Evolutionary conservation across 2,329 filamentous ascomycete species (phyloP), one percentile per base, ranked within the genome.

Genomic region (Cephalotrichum gorgonifer): DNA sequence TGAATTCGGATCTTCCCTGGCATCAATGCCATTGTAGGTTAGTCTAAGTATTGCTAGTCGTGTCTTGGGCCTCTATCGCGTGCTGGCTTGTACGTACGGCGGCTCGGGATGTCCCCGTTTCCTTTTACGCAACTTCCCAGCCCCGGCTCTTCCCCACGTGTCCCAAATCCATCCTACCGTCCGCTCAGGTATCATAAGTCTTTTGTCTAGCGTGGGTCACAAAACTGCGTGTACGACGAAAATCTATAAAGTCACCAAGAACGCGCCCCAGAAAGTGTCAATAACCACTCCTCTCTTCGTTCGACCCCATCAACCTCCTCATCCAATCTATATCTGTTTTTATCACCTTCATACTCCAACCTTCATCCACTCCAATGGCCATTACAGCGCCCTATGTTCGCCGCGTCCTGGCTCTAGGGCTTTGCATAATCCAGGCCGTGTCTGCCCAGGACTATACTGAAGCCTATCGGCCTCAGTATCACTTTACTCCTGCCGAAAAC

Each of bases 301-400:
- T 20, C 22, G 27, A 12, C 12, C 35, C 6, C 12, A 20, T 14
- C 27, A 30, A 11, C 30, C 12, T 31, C 30, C 3, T 31, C 12
- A 11, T 4, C 30, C 30, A 5, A 31, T 31, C n/a, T 38, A 6
- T 12, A 7, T 30, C 28, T 30, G 28, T 12, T 30, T 12, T 12
- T 12, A 30, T 30, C 28, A 30, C 28, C 12, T 7, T 30, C 28
- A 30, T 7, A 6, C 28, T 7, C n/a, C 7, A n/a, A 8, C 9
- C 20, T 38, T 58, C 12, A 59, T 58, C 47, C 50, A 51, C 3
- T 59, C 58, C 4, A 44, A 52, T 17, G 17, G 57, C 46, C 28
- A 50, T 44, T 15, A 50, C 45, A 42, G 30, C 26, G 14, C 23
- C 41, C 30, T 39, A 23, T 20, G 9, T 23, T 28, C 42, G 7